Evolutionary conservation across 306 rosid genomes (phyloP), one percentile per base, ranked within the genome.

Genomic region (Cicer cuneatum): DNA sequence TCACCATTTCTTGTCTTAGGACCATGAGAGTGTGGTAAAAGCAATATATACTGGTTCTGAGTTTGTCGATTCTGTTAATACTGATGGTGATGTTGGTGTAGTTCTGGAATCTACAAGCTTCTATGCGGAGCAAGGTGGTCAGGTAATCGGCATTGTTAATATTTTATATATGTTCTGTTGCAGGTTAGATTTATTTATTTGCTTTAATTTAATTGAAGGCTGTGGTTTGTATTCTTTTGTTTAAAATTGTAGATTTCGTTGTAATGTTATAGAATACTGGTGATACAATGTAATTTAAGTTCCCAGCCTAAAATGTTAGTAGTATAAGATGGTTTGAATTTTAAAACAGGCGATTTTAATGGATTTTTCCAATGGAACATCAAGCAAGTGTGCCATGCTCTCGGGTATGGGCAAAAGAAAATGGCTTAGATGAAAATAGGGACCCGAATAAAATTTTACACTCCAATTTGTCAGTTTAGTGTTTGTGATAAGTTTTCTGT

Each of bases 121-220:
- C 81, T 94, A 94, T 85, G 96, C 99, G 5, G 99, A 94, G 86
- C 99, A 94, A 85, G 99, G 99, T 90, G 99, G 99, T 67, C 99
- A 94, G 99, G 99, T 94, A 90, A 42, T 78, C 57, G 24, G 37
- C 57, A 29, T 45, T 47, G 13, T 49, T 24, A 24, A 69, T 75
- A 24, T 40, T 37, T 51, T 53, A 43, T 64, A 39, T 61, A 41
- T 69, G 24, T 72, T 80, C 15, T 48, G 39, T 77, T 73, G 45
- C 63, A 59, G 48, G 41, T 2, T 72, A 65, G 16, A 48, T 60
- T 66, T 43, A 48, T 60, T 66, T 43, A 18, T 77, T 66, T 77
- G 33, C 12, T 43, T 61, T 8, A 41, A 40, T 52, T 53, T 8
- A 41, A 40, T 47, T 49, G 10, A 71, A 19, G 19, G 57, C 69